Conservation (phyloP, 345 rosid genomes). For the Eucalyptus rudis region DNA sequence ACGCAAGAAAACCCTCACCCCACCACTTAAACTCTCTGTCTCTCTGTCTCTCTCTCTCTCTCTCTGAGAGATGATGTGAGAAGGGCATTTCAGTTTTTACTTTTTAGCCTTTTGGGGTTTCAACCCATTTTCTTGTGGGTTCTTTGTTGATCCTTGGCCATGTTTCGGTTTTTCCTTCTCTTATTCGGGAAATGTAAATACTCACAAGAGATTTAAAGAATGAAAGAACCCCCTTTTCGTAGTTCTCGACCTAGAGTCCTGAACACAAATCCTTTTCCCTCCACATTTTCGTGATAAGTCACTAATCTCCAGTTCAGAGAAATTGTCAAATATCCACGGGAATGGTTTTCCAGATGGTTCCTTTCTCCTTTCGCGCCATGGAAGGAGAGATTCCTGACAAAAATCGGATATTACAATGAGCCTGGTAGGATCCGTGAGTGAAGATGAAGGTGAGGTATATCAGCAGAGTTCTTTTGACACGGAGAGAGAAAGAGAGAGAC, state of each 20-base stretch:
- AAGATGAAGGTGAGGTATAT: background rate
- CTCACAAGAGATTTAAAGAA: background rate
- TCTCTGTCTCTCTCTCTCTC: too few species aligned
- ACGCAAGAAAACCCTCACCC: background rate
- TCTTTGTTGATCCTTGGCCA: background rate
- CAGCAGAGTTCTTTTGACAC: background rate
- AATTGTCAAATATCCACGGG: background rate
- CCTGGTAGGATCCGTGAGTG: background rate
- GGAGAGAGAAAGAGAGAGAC: background rate
- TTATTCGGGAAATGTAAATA: constrained; percentile 25
- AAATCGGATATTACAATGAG: background rate
- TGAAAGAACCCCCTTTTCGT: background rate
- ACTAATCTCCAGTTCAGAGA: background rate
- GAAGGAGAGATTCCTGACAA: background rate
- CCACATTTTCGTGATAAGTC: too few species aligned
- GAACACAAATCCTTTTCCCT: background rate
- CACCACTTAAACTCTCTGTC: background rate
- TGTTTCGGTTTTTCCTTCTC: background rate
- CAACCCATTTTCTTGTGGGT: background rate
- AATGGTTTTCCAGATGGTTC: background rate
- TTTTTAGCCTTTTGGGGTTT: background rate
- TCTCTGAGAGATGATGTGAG: background rate
- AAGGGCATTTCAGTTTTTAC: background rate
- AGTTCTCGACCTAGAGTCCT: background rate
- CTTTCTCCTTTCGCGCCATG: background rate